Percentiles rank a stretch among this genome's conserved stretches.
phyloP scores from a whole-genome alignment of 768 basidiomycete genomes.

The Bullera alba region DNA sequence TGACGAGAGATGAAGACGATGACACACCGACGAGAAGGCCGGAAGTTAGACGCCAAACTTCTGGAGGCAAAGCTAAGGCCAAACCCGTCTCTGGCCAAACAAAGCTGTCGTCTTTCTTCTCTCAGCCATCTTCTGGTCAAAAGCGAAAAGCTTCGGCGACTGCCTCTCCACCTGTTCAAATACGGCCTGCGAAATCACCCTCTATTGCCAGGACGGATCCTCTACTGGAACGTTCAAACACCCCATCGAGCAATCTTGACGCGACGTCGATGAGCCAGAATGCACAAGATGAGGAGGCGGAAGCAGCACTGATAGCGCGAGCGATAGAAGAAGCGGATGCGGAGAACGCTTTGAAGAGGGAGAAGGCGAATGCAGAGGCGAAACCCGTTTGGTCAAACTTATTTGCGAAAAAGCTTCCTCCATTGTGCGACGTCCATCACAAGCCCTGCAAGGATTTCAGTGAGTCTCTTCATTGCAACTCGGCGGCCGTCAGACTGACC shows the following conservation, averaged over 20 bases:
- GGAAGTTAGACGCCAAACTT: no score
- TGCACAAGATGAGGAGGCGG: slow-evolving; percentile 4
- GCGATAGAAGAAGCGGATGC: slow-evolving; percentile 30
- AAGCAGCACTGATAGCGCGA: slow-evolving; percentile 25
- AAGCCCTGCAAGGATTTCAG: slow-evolving; percentile 44
- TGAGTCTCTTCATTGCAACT: slow-evolving; percentile 12
- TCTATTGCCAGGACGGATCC: no score
- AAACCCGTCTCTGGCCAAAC: slow-evolving; percentile 15
- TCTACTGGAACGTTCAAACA: no score
- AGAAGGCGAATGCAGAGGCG: slow-evolving; percentile 24
- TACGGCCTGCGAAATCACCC: not conserved
- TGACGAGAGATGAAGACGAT: not conserved
- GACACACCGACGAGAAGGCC: not conserved
- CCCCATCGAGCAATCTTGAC: no score
- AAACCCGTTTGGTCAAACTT: slow-evolving; percentile 39
- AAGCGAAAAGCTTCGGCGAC: slow-evolving; percentile 2
- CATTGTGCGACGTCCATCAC: slow-evolving; percentile 40
- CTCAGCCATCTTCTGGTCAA: slow-evolving; percentile 21
- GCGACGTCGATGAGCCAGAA: not conserved
- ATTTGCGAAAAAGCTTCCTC: slow-evolving; percentile 44
- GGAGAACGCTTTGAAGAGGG: slow-evolving; percentile 13
- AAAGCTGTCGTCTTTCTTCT: slow-evolving; percentile 33
- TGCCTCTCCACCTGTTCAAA: not conserved
- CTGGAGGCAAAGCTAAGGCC: not conserved
- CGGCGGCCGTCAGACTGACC: not conserved